Percentiles rank a stretch among this genome's conserved stretches.
Evolutionary conservation across 2,329 filamentous ascomycete genomes (phyloP).

Genomic region (Pezicula neosporulosa): DNA sequence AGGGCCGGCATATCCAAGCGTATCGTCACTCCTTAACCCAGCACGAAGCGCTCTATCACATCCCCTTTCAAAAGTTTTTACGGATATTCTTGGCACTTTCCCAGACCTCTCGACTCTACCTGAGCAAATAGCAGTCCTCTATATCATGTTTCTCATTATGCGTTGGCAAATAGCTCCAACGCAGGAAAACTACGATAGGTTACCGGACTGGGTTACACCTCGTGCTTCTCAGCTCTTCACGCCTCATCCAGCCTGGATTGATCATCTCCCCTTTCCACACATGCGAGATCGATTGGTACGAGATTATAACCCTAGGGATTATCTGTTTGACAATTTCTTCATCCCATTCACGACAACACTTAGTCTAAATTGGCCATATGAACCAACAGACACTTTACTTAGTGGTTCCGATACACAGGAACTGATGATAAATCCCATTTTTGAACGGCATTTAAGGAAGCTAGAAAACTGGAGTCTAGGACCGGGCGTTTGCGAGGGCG

Average conservation of each 20-base stretch:
- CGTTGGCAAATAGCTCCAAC: conserved; percentile 81
- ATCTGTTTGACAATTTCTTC: conserved; percentile 78
- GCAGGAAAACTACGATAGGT: conserved; percentile 71
- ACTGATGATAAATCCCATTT: conserved; percentile 79
- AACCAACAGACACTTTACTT: conserved; percentile 66
- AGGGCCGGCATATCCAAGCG: conserved; percentile 76
- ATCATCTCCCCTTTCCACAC: conserved; percentile 74
- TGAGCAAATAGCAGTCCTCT: conserved; percentile 78
- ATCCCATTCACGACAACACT: conserved; percentile 76
- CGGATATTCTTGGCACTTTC: conserved; percentile 81
- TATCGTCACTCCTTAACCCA: conserved; percentile 75
- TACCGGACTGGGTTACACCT: conserved; percentile 72
- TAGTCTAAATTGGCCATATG: conserved; percentile 81
- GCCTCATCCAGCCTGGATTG: conserved; percentile 77
- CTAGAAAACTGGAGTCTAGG: conserved; percentile 82
- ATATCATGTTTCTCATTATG: conserved; percentile 84
- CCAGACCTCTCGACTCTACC: conserved; percentile 75
- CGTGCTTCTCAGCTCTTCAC: conserved; percentile 60
- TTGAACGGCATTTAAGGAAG: conserved; percentile 73
- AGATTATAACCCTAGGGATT: conserved; percentile 43
- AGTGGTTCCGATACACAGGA: conserved; percentile 55
- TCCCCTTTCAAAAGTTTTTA: conserved; percentile 79
- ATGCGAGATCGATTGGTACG: conserved; percentile 67
- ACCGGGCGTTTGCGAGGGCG: conserved; percentile 56
- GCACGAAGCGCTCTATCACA: conserved; percentile 60